These are phyloP conservation scores for Cutaneotrichosporon cyanovorans DNA, from an alignment of 1,284 basidiomycete species.

Conservation along the genomic window DNA sequence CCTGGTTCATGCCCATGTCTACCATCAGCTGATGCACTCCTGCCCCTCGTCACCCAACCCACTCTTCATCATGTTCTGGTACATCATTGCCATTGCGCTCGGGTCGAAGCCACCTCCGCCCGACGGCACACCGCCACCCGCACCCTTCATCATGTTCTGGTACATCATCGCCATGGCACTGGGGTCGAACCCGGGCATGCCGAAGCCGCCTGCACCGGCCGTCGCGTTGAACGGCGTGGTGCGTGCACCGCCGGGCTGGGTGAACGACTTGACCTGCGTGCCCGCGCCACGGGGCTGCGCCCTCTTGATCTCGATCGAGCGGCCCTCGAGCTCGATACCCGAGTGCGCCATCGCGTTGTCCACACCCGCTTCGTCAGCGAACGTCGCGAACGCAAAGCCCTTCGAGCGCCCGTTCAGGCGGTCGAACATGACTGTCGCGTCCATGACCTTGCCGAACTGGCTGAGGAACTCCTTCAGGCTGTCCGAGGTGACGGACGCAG, in stretches of 20 bases:
- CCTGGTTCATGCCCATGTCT: constrained; percentile 36
- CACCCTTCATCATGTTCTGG: constrained; percentile 49
- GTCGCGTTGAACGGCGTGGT: constrained; percentile 16
- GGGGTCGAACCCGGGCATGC: constrained; percentile 48
- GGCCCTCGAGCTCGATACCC: constrained; percentile 84
- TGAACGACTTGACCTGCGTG: constrained; percentile 35
- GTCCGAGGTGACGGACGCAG: constrained; percentile 83
- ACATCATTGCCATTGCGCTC: constrained; percentile 52
- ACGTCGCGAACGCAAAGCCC: constrained; percentile 96
- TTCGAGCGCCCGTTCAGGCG: constrained; percentile 91
- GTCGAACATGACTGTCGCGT: constrained; percentile 98
- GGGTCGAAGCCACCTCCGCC: constrained; percentile 45
- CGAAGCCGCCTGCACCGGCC: constrained; percentile 14
- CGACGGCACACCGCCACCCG: constrained; percentile 12
- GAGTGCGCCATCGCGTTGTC: constrained; percentile 76
- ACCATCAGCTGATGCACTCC: background rate
- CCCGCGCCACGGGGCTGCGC: constrained; percentile 65
- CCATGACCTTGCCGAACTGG: constrained; percentile 82
- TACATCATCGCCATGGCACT: constrained; percentile 52
- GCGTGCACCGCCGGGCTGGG: constrained; percentile 29
- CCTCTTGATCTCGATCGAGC: constrained; percentile 92
- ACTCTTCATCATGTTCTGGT: constrained; percentile 50
- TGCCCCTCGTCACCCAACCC: background rate
- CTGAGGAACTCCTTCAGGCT: constrained; percentile 87
- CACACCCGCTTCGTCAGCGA: constrained; percentile 75